Conservation (phyloP, 164 flowering plant species). For the Pachysandra terminalis region DNA sequence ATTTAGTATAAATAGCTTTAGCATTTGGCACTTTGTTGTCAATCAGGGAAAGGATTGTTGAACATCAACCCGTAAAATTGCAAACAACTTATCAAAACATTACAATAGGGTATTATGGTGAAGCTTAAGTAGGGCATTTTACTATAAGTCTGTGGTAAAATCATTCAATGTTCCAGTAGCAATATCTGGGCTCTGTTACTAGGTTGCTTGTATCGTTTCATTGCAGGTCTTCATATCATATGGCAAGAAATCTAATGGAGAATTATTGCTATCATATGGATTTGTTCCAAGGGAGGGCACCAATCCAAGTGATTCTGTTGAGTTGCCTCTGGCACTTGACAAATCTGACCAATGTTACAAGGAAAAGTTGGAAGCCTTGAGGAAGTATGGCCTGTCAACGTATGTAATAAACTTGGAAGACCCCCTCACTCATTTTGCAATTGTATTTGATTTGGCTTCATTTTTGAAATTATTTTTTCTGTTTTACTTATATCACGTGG, state of each 20-base stretch:
- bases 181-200: background rate
- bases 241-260: slow-evolving; percentile 97
- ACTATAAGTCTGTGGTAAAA: background rate
- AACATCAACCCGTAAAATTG: background rate
- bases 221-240: slow-evolving; percentile 91
- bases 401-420: slow-evolving; percentile 26
- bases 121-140: too few relatives aligned
- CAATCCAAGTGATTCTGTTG: slow-evolving; percentile 88
- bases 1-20: too few relatives aligned
- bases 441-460: background rate
- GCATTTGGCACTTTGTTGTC: too few relatives aligned
- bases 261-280: slow-evolving; percentile 90
- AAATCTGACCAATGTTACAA: slow-evolving; percentile 73
- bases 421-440: background rate
- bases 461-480: background rate
- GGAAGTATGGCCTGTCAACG: slow-evolving; percentile 71
- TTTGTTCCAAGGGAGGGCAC: slow-evolving; percentile 93
- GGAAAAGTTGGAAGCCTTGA: slow-evolving; percentile 70
- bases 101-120: background rate
- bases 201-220: background rate
- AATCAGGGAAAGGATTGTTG: too few relatives aligned
- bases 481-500: background rate
- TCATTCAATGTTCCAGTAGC: background rate
- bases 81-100: background rate
- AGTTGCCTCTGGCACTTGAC: slow-evolving; percentile 59